Percentiles rank a stretch among this genome's conserved stretches.
phyloP scores from a whole-genome alignment of 345 rosid species.

The Hirschfeldia incana region DNA sequence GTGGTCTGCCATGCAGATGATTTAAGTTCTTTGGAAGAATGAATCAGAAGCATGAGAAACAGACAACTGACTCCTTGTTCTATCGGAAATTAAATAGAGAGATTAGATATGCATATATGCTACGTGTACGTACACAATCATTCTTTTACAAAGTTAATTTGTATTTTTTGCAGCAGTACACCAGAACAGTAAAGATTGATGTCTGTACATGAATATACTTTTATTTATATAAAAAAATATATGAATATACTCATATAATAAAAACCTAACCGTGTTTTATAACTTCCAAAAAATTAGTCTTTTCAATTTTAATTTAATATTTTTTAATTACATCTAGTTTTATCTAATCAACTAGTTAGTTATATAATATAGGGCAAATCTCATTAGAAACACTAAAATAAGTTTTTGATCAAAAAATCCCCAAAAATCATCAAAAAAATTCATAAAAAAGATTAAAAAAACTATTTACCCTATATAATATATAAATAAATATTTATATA shows the following conservation, averaged over 20 bases:
- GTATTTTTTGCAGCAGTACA: neutral
- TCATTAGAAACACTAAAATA: too few species aligned
- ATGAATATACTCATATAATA: neutral
- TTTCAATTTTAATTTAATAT: neutral
- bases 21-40: neutral
- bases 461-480: too few species aligned
- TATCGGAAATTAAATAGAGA: neutral
- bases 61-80: neutral
- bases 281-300: neutral
- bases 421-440: too few species aligned
- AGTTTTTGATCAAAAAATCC: too few species aligned
- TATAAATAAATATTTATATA: too few species aligned
- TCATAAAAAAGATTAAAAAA: too few species aligned
- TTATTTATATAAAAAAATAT: too few species aligned
- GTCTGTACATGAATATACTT: neutral
- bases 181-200: neutral
- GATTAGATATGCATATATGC: neutral
- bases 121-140: neutral
- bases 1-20: constrained; percentile 6
- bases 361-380: too few species aligned
- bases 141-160: neutral
- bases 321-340: too few species aligned
- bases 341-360: too few species aligned
- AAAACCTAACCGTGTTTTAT: neutral
- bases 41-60: neutral